Conservation (phyloP, 1,284 basidiomycete genomes). For the Sanghuangporus baumii region DNA sequence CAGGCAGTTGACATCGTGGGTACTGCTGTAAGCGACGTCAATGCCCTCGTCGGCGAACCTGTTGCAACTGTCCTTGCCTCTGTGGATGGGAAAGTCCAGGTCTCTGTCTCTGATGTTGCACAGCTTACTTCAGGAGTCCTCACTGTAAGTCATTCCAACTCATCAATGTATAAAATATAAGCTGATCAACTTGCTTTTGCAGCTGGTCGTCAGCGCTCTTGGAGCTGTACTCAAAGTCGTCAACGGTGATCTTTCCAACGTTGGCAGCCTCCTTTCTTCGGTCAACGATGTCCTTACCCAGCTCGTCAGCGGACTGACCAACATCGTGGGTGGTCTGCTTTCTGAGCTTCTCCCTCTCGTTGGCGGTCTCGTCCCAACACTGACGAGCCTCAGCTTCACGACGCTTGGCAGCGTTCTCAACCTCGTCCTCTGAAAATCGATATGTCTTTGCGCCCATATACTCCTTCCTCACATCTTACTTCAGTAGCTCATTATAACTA, state of each 20-base stretch:
- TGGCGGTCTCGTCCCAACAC: slow-evolving; percentile 17
- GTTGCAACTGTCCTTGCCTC: slow-evolving; percentile 28
- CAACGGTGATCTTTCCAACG: slow-evolving; percentile 22
- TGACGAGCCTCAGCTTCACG: slow-evolving; percentile 6
- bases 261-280: slow-evolving; percentile 25
- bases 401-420: slow-evolving; percentile 13
- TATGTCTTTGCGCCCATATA: not conserved
- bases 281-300: slow-evolving; percentile 28
- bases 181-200: not conserved
- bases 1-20: slow-evolving; percentile 29
- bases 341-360: slow-evolving; percentile 19
- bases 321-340: slow-evolving; percentile 20
- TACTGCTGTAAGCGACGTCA: slow-evolving; percentile 27
- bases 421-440: slow-evolving; percentile 6
- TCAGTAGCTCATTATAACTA: not conserved
- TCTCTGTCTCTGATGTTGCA: slow-evolving; percentile 29
- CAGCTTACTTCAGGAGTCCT: slow-evolving; percentile 27
- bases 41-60: slow-evolving; percentile 30
- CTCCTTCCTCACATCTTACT: not conserved
- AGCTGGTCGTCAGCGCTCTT: slow-evolving; percentile 33
- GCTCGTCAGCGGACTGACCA: slow-evolving; percentile 28
- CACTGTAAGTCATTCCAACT: slow-evolving; percentile 15
- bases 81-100: slow-evolving; percentile 25
- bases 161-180: slow-evolving; percentile 3
- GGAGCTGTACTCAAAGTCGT: slow-evolving; percentile 32